Evolutionary conservation across 805 yeast species (phyloP), one percentile per base, ranked within the genome.

Genomic region (Wickerhamia fluorescens): DNA sequence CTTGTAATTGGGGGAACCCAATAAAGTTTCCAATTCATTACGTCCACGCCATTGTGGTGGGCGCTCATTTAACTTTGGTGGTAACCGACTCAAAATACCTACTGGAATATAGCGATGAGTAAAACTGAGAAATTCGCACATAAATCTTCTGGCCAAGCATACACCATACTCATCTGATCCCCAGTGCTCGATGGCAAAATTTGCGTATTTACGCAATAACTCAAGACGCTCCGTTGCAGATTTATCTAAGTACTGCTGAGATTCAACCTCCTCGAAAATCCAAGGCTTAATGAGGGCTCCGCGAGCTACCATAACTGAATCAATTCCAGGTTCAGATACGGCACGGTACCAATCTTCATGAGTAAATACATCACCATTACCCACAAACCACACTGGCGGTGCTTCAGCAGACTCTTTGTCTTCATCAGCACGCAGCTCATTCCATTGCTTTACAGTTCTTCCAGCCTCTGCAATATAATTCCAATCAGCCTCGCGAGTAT

Each of bases 241-340:
- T 60, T 89, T 92, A 55, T 92, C 99, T 38, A 92, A 58, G 53
- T 86, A 78, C 56, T 92, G 97, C 45, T 78, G 75, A 5, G 89
- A 67, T 34, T 89, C 94, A 33, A 92, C 73, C 58, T 92, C 99
- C 61, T 92, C 96, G 44, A 89, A 92, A 29, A 92, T 84, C 99
- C 99, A 92, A 20, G 99, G 99, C 58, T 92, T 92, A 52, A 92
- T 88, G 40, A 92, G 70, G 2, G 97, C 97, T 32, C 97, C 98
- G 48, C 99, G 73, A 3, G 97, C 98, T 31, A 92, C 85, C 96
- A 94, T 92, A 11, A 87, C 94, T 17, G 92, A 76, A 58, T 92
- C 98, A 34, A 89, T 77, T 14, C 82, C 81, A 17, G 72, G 72
- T 27, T 75, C 71, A 16, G 61, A 56, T 23, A 78, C 65, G 7